These are phyloP conservation scores for Venturia carpophila DNA, from an alignment of 2,329 filamentous ascomycete genomes.

Conservation along the genomic window DNA sequence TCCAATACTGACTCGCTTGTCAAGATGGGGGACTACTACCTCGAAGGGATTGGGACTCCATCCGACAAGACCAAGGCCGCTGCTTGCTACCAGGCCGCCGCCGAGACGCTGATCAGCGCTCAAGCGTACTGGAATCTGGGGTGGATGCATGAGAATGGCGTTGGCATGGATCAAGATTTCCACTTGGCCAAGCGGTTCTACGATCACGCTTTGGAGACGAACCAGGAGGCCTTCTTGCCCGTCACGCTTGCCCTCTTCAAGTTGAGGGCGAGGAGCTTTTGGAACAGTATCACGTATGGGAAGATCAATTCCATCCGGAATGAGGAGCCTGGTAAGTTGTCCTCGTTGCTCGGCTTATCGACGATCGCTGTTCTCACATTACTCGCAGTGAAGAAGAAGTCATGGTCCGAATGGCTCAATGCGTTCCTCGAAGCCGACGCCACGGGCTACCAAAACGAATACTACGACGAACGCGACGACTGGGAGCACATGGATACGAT, in stretches of 20 bases:
- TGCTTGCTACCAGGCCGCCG: slow-evolving; percentile 84
- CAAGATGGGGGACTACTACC: slow-evolving; percentile 98
- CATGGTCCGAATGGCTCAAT: slow-evolving; percentile 81
- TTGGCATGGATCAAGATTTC: slow-evolving; percentile 89
- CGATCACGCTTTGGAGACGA: slow-evolving; percentile 83
- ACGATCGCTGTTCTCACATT: slow-evolving; percentile 1
- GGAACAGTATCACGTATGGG: slow-evolving; percentile 90
- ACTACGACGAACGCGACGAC: slow-evolving; percentile 50
- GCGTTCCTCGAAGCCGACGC: slow-evolving; percentile 64
- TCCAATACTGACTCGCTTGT: slow-evolving; percentile 88
- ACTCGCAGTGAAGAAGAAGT: slow-evolving; percentile 41
- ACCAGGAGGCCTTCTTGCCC: slow-evolving; percentile 83
- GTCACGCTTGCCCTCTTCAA: slow-evolving; percentile 85
- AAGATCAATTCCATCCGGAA: slow-evolving; percentile 76
- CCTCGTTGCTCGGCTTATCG: not conserved
- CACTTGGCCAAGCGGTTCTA: slow-evolving; percentile 96
- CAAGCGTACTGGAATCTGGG: slow-evolving; percentile 96
- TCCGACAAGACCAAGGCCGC: slow-evolving; percentile 77
- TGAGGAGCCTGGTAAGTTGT: slow-evolving; percentile 67
- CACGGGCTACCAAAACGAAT: slow-evolving; percentile 37
- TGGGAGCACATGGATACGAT: slow-evolving; percentile 31
- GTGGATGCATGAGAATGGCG: slow-evolving; percentile 98
- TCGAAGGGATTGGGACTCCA: slow-evolving; percentile 67
- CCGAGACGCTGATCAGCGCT: slow-evolving; percentile 83
- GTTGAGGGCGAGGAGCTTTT: slow-evolving; percentile 75